Percentiles rank a stretch among this genome's conserved stretches.
These are phyloP conservation scores for Fusarium udum DNA, from an alignment of 2,329 filamentous ascomycete genomes.

Conservation along the genomic window DNA sequence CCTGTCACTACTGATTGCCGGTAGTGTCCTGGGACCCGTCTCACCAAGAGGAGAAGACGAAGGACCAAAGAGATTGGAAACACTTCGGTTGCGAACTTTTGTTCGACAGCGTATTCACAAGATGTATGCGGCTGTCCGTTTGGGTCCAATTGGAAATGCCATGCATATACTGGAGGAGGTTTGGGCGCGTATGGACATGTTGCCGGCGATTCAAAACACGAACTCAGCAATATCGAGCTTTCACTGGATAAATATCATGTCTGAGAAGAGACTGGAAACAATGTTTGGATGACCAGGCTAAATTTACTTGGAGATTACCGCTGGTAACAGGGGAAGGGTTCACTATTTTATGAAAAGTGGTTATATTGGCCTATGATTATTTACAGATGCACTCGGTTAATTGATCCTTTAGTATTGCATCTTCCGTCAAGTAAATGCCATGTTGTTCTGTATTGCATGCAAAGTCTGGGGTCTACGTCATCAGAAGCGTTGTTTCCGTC, in stretches of 20 bases:
- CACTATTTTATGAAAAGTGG: neutral
- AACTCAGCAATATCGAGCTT: neutral
- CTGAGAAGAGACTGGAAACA: conserved; percentile 17
- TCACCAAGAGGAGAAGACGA: neutral
- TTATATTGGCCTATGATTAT: neutral
- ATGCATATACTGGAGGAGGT: conserved; percentile 15
- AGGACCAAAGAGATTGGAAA: neutral
- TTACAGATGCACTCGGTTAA: neutral
- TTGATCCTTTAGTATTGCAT: neutral
- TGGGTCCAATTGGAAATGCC: conserved; percentile 8
- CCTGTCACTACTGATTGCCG: conserved; percentile 12
- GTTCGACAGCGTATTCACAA: neutral
- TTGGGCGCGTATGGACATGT: conserved; percentile 22
- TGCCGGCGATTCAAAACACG: neutral
- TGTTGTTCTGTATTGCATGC: neutral
- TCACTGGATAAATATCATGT: conserved; percentile 31
- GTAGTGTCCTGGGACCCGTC: neutral
- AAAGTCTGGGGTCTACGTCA: no score
- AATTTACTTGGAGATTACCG: neutral
- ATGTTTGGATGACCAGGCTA: conserved; percentile 17
- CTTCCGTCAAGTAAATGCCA: neutral
- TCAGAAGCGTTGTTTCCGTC: neutral
- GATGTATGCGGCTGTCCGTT: neutral
- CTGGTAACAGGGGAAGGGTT: neutral
- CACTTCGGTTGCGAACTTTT: neutral